A percentile compares a stretch with the other conserved stretches of the same genome.
Evolutionary conservation across 306 rosid species (phyloP).

Genomic region (Cyamopsis tetragonoloba): DNA sequence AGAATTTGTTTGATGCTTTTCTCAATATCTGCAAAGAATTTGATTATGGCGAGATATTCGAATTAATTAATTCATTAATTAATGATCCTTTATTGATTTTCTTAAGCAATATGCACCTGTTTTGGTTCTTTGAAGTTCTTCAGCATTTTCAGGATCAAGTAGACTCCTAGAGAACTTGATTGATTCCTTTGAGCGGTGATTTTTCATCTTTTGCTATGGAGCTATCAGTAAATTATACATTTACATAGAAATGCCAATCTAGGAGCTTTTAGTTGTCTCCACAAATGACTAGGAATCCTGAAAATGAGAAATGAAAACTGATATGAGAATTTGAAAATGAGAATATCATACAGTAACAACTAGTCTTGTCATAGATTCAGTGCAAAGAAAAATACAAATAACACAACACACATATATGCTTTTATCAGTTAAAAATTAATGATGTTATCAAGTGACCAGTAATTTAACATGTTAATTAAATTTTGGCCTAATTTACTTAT

Average conservation of each 20-base stretch:
- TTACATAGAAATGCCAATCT: constrained; percentile 8
- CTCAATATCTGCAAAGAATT: constrained; percentile 51
- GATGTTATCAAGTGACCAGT: too few species aligned
- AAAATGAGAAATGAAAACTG: constrained; percentile 17
- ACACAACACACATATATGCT: not conserved
- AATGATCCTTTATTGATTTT: not conserved
- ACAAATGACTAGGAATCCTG: constrained; percentile 23
- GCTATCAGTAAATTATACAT: not conserved
- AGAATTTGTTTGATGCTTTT: constrained; percentile 51
- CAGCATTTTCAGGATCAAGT: constrained; percentile 34
- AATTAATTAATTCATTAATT: not conserved
- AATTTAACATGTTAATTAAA: too few species aligned
- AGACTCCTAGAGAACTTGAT: constrained; percentile 30
- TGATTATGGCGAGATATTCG: not conserved
- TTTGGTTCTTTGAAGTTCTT: constrained; percentile 49
- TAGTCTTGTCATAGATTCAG: not conserved
- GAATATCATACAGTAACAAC: not conserved
- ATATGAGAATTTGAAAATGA: not conserved
- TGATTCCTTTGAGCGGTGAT: constrained; percentile 38
- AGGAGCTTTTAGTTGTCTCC: not conserved
- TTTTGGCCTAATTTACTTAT: too few species aligned
- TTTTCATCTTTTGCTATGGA: constrained; percentile 37
- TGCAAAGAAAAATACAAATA: not conserved
- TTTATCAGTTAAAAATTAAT: not conserved
- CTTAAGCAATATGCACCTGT: constrained; percentile 31